A percentile compares a stretch with the other conserved stretches of the same genome.
Evolutionary conservation across 1,284 basidiomycete genomes (phyloP).

Genomic region (Tilletia walkeri): DNA sequence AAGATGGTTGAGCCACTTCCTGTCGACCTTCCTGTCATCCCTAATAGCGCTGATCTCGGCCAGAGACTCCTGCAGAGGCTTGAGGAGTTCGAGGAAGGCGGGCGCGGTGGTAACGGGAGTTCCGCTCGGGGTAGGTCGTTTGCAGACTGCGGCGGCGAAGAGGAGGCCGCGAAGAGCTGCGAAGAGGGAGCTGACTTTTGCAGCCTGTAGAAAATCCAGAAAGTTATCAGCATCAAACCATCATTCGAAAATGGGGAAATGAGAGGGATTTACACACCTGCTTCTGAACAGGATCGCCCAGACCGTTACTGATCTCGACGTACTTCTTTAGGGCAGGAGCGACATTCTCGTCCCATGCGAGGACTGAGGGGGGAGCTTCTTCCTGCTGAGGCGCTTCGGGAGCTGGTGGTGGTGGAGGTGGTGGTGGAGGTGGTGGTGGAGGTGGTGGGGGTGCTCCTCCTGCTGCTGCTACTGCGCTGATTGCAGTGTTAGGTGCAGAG

Average conservation of each 20-base stretch:
- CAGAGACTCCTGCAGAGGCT: conserved; percentile 72
- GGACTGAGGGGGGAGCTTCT: conserved; percentile 65
- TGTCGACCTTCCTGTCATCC: conserved; percentile 76
- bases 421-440: conserved; percentile 17
- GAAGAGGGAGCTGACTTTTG: conserved; percentile 70
- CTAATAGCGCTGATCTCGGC: conserved; percentile 74
- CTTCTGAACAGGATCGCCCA: conserved; percentile 69
- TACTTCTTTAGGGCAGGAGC: conserved; percentile 73
- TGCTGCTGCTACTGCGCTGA: conserved; percentile 16
- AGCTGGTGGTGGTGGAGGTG: background rate
- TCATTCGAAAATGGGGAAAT: background rate
- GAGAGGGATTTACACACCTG: conserved; percentile 23
- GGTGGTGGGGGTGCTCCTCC: background rate
- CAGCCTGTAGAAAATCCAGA: conserved; percentile 60
- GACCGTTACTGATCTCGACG: conserved; percentile 69
- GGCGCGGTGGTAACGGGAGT: conserved; percentile 59
- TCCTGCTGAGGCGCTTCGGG: conserved; percentile 25
- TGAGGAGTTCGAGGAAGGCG: conserved; percentile 66
- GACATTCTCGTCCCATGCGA: conserved; percentile 73
- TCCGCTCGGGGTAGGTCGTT: conserved; percentile 65
- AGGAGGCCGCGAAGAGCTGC: conserved; percentile 70
- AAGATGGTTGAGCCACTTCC: conserved; percentile 79
- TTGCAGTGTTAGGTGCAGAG: background rate
- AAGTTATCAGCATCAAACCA: background rate
- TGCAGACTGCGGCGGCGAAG: conserved; percentile 69